These are phyloP conservation scores for Hortaea sp. DNA, from an alignment of 2,329 filamentous ascomycete genomes.

Conservation along the genomic window DNA sequence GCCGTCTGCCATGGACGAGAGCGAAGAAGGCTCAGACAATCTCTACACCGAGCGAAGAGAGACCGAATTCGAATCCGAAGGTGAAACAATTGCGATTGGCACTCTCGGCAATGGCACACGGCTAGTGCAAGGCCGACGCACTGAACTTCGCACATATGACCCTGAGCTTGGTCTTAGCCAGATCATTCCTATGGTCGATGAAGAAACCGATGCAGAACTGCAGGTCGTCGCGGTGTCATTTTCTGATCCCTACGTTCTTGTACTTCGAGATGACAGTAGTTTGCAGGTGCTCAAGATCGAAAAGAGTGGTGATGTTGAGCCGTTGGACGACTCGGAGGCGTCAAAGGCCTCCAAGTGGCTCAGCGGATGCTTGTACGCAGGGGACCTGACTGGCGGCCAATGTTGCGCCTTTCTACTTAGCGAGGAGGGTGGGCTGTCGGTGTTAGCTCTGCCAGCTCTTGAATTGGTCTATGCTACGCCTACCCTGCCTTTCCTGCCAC, in stretches of 20 bases:
- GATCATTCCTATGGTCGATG: conserved; percentile 86
- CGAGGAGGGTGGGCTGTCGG: conserved; percentile 57
- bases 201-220: conserved; percentile 73
- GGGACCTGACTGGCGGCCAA: conserved; percentile 43
- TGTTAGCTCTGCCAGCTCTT: conserved; percentile 68
- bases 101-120: conserved; percentile 70
- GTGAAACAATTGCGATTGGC: conserved; percentile 75
- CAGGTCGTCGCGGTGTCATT: conserved; percentile 73
- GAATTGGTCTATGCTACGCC: conserved; percentile 65
- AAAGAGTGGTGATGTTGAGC: conserved; percentile 56
- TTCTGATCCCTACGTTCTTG: conserved; percentile 72
- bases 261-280: conserved; percentile 75
- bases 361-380: conserved; percentile 72
- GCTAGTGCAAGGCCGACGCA: conserved; percentile 78
- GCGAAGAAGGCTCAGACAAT: background rate
- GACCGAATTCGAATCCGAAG: conserved; percentile 86
- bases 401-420: conserved; percentile 70
- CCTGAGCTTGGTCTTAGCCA: conserved; percentile 83
- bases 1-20: conserved; percentile 3
- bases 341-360: conserved; percentile 63
- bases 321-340: conserved; percentile 47
- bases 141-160: conserved; percentile 84
- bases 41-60: conserved; percentile 48
- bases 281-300: conserved; percentile 71
- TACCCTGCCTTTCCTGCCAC: conserved; percentile 67